Base-by-base conservation (phyloP, 164 flowering plant species). In the Santalum album region DNA sequence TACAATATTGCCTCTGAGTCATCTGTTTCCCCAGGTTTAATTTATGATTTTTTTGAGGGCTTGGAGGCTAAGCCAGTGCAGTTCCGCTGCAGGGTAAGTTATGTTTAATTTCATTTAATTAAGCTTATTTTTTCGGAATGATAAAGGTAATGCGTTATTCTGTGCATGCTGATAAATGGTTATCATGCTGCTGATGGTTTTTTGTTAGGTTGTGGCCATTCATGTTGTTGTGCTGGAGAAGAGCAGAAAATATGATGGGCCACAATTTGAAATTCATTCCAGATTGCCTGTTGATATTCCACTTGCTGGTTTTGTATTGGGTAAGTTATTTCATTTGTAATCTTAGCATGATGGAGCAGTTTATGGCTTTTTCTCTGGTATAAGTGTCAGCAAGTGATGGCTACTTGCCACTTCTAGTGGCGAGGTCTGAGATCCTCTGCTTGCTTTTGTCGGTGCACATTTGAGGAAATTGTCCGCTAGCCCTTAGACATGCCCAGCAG, bases 271-370 rank as follows among this genome's bases (percentile, higher is more conserved):
- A 53, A 17, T 53, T 36, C 53, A 23, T 3, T 48, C 65, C 21
- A 45, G 49, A 55, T 47, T 25, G 19, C 56, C 73, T 36, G 56
- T 44, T 20, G 55, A 71, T 48, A 76, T 90, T 49, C 82, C 86
- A 26, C 75, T 85, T 63, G 90, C 88, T 59, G 78, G 81, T 64
- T 83, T 90, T 71, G 48, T 87, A 19, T 49, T 90, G 62, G 97
- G 95, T 83, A 71, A 49, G 73, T 59, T 57, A 12, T 52, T 39
- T 48, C 12, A 16, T 32, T 1, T 22, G 18, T 17, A 46, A 14
- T 34, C 12, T 5, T 45, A 16, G 5, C 49, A 16, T 55, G 29
- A 38, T 29, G 42, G 12, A 45, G 20, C n/a, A n/a, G n/a, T n/a
- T n/a, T 56, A 3, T 50, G 7, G 36, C 10, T 6, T 32, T 12